Base-by-base conservation (phyloP, 1,284 basidiomycete genomes). In the Butyriboletus appendiculatus region DNA sequence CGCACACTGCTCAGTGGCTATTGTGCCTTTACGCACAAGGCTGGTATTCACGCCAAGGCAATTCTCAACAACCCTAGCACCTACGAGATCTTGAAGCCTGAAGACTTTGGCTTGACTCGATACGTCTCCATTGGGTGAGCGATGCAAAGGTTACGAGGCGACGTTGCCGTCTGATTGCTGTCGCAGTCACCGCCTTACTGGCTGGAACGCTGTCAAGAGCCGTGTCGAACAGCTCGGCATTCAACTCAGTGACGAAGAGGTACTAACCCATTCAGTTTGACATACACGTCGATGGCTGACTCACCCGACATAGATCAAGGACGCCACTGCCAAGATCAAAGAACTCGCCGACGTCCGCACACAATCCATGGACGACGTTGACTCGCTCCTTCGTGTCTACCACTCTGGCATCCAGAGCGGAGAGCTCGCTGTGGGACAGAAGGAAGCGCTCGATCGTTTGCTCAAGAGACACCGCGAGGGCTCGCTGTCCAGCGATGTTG, bases 21-120 rank as follows among this genome's bases (percentile, higher is more conserved):
- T 79, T 99, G 97, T 72, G 97, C 97, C 18, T 99, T 99, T 80
- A 99, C 97, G 26, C 97, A 99, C 88, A 99, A 99, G 88, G 97
- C 97, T 32, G 97, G 97, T 74, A 99, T 99, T 64, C 97, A 99
- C 75, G 97, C 97, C 78, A 99, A 99, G 84, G 97, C 97, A 40
- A 99, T 99, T 75, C 85, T 99, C 53, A 98, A 98, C 80, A 99
- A 99, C 83, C 97, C 97, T 1, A 94, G 91, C 67, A 99, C 97
- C 11, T 99, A 99, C 76, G 94, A 97, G 77, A 95, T 96, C 74
- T 82, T 94, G 75, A 97, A 92, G 86, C 97, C 94, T 46, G 94
- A 96, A 74, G 96, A 99, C 79, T 99, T 99, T 70, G 96, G 96
- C 65, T 85, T 99, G 73, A 95, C 90, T 26, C 88, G 97, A 68